Base-by-base conservation (phyloP, 768 basidiomycete species). In the Tricholomella constricta region DNA sequence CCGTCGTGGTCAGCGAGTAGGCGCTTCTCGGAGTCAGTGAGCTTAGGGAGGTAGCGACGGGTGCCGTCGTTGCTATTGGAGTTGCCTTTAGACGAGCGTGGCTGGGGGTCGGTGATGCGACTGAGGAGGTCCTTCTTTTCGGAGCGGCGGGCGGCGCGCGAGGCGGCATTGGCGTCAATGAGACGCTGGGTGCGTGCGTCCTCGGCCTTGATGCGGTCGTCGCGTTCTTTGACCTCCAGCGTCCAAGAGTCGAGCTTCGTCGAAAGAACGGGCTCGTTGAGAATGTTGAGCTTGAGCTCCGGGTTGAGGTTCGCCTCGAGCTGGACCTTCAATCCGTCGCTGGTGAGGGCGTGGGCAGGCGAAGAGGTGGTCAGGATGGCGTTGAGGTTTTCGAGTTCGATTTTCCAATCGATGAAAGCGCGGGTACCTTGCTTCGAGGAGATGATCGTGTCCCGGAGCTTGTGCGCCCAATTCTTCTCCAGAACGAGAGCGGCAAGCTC, bases 381-480 rank as follows among this genome's bases (percentile, higher is more conserved):
- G 36, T 59, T 61, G 12, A 54, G 48, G 44, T 59, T 62, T 34
- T 64, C 58, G 2, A 64, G 23, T 37, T 60, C 40, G 36, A 63
- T 60, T 37, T 54, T 48, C 57, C 54, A 63, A 32, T 58, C 48
- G n/a, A 56, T 45, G 48, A 63, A 63, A 1, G 36, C 15, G 6
- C 23, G 14, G 37, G 45, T 17, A 22, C 47, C 54, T 32, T 61
- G 57, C 20, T 46, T 32, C 22, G 48, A 42, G 2, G 45, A 43
- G 20, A 60, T 44, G 23, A 60, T 58, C 2, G 41, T 37, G 41
- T 49, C 41, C n/a, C 26, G 14, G 31, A 54, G 31, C 1, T 40
- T 41, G 22, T 54, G 29, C 4, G 38, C 45, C 52, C 52, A 54
- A 19, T 49, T 48, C 34, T 42, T 32, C 25, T 42, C 17, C 6